Base-by-base conservation (phyloP, 768 basidiomycete genomes). In the Lentinula sp. region DNA sequence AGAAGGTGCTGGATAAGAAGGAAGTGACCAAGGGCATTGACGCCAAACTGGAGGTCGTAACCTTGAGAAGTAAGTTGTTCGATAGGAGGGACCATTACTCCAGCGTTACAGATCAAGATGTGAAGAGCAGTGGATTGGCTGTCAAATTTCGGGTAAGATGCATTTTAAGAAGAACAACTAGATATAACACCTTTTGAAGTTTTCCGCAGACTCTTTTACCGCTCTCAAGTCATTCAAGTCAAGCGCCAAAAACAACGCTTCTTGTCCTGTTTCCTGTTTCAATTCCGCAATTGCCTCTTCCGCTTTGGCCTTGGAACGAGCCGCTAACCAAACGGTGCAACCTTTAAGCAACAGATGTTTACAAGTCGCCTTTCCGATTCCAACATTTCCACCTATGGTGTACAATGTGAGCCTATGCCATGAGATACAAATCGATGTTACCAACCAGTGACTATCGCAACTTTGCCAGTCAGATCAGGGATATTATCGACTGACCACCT, bases 191-290 rank as follows among this genome's bases (percentile, higher is more conserved):
- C 61, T 66, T 20, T 52, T 39, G 46, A 71, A 68, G 37, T 69
- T 64, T 32, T 66, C 66, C 5, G 64, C 72, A 36, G 70, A 60
- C 6, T 39, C 61, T 48, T 67, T 70, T 16, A 72, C 69, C n/a
- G 66, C 64, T 7, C 61, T 59, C 10, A 74, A 64, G 54, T 70
- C 66, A 3, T 61, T 62, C n/a, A 73, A 63, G 42, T 74, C 72
- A 16, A 74, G 59, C 13, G 64, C 56, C 23, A 73, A 64, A 61
- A 70, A 68, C 9, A 66, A 52, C 28, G 66, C 63, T 32, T 65
- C 63, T 36, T 66, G 65, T 13, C 66, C 67, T 20, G 66, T 69
- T 13, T 60, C 59, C 18, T 65, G 58, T 50, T 61, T 64, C n/a
- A 69, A 61, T 28, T 65, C 66, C 33, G 62, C 35, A 37, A 67